phyloP scores from a whole-genome alignment of 139 green algal species.

The Pedinophyceae sp. region DNA sequence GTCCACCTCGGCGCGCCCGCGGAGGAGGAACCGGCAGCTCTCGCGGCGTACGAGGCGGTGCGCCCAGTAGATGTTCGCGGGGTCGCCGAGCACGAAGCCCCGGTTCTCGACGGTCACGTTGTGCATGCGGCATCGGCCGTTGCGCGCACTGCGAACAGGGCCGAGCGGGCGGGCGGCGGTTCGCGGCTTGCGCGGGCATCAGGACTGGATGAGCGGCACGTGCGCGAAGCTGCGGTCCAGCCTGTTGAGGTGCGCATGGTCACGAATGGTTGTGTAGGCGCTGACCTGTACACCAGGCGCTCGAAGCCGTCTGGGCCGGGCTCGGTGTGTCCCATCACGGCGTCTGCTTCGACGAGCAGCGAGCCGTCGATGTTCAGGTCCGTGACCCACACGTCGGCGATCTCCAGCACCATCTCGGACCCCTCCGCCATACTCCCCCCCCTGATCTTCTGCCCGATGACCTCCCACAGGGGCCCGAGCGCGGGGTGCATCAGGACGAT shows the following conservation, averaged over 20 bases:
- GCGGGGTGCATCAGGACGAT: conserved; percentile 80
- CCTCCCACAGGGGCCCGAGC: conserved; percentile 85
- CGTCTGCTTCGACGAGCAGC: conserved; percentile 43
- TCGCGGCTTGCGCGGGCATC: too few species aligned
- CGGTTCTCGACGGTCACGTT: conserved; percentile 70
- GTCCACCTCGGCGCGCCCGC: conserved; percentile 78
- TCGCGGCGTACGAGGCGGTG: conserved; percentile 51
- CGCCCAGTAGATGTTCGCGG: conserved; percentile 65
- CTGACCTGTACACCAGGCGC: conserved; percentile 32
- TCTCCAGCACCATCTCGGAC: conserved; percentile 40
- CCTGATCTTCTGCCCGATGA: conserved; percentile 86
- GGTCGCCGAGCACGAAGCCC: conserved; percentile 61
- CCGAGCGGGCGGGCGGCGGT: too few species aligned
- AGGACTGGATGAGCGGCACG: too few species aligned
- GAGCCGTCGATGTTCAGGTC: conserved; percentile 43
- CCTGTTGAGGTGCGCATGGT: too few species aligned
- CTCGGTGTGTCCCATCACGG: conserved; percentile 29
- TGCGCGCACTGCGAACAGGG: too few species aligned
- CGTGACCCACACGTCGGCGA: conserved; percentile 39
- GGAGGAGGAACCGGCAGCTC: conserved; percentile 47
- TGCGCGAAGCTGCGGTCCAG: too few species aligned
- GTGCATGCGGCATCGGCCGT: conserved; percentile 51
- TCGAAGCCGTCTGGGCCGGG: background rate
- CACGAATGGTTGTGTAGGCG: too few species aligned
- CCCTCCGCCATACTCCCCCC: conserved; percentile 45